phyloP scores from a whole-genome alignment of 257 asterid genomes.

The Craterostigma plantagineum region DNA sequence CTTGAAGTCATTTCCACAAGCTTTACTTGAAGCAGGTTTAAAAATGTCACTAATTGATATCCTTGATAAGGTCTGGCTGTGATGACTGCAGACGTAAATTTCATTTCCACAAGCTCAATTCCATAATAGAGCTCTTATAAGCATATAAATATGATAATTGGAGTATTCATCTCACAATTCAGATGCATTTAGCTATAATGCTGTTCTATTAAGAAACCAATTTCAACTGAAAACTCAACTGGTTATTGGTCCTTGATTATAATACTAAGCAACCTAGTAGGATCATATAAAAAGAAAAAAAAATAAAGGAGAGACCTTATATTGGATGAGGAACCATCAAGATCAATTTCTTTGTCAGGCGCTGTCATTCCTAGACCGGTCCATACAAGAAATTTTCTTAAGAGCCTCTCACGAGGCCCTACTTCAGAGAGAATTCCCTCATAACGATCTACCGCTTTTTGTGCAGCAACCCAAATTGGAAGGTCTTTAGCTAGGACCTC shows the following conservation, averaged over 20 bases:
- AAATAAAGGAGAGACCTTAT: constrained; percentile 42
- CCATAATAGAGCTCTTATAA: too few relatives aligned
- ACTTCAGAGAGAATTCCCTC: constrained; percentile 63
- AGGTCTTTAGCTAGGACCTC: constrained; percentile 25
- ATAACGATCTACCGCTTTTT: constrained; percentile 66
- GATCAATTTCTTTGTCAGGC: constrained; percentile 38
- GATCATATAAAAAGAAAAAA: neutral
- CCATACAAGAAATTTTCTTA: constrained; percentile 59
- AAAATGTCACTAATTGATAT: constrained; percentile 77
- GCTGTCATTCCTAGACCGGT: constrained; percentile 55
- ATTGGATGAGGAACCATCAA: constrained; percentile 31
- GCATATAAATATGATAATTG: too few relatives aligned
- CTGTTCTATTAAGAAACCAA: too few relatives aligned
- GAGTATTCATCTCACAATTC: too few relatives aligned
- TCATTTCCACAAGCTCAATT: too few relatives aligned
- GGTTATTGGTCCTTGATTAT: too few relatives aligned
- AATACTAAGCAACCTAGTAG: too few relatives aligned
- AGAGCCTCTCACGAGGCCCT: constrained; percentile 85
- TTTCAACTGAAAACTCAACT: too few relatives aligned
- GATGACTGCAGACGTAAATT: neutral
- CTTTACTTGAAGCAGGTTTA: constrained; percentile 67
- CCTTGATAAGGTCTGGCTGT: constrained; percentile 71
- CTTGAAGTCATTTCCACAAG: constrained; percentile 64
- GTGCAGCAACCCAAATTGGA: constrained; percentile 83
- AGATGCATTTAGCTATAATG: too few relatives aligned